phyloP scores from a whole-genome alignment of 2,329 filamentous ascomycete species.

The Phialemoniopsis sp. region DNA sequence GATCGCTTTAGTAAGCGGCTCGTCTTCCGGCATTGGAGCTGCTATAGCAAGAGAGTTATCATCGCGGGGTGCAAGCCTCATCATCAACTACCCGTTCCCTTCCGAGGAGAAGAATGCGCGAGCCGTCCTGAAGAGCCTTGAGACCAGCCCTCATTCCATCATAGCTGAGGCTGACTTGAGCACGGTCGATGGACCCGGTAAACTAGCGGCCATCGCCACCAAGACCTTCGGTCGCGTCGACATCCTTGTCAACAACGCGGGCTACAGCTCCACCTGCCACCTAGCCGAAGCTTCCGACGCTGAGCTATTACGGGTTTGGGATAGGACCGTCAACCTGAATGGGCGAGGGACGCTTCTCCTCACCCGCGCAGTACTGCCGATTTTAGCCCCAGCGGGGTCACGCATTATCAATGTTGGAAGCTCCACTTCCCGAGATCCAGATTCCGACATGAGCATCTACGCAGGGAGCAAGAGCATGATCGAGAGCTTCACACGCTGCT shows the following conservation, averaged over 20 bases:
- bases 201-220: slow-evolving; percentile 29
- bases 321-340: no score
- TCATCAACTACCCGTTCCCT: slow-evolving; percentile 42
- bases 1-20: slow-evolving; percentile 46
- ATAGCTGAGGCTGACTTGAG: slow-evolving; percentile 37
- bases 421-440: no score
- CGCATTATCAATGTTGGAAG: no score
- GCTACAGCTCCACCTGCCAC: no score
- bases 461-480: no score
- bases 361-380: no score
- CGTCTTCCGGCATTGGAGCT: slow-evolving; percentile 37
- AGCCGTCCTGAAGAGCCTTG: slow-evolving; percentile 17
- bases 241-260: slow-evolving; percentile 13
- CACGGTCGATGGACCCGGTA: slow-evolving; percentile 26
- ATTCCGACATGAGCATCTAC: no score
- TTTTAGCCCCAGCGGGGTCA: no score
- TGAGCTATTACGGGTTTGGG: no score
- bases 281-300: no score
- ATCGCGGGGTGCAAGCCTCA: slow-evolving; percentile 38
- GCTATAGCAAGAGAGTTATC: slow-evolving; percentile 38
- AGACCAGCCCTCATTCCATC: slow-evolving; percentile 20
- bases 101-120: slow-evolving; percentile 21
- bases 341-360: no score
- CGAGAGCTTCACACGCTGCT: no score
- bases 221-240: slow-evolving; percentile 4